A percentile compares a stretch with the other conserved stretches of the same genome.
Conservation (phyloP, 148 eudicot genomes). For the Fagopyrum esculentum region DNA sequence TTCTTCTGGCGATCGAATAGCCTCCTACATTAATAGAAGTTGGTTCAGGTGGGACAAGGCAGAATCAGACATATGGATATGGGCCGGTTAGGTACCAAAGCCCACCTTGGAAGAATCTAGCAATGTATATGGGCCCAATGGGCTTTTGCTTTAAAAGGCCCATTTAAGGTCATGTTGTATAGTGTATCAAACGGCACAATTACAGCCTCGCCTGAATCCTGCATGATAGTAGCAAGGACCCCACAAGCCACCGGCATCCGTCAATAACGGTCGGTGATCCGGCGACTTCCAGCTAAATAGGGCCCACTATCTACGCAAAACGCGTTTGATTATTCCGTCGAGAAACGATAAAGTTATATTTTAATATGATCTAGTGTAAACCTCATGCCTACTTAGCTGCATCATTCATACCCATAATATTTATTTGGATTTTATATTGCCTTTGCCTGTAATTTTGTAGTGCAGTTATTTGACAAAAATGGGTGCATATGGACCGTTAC, state of each 20-base stretch:
- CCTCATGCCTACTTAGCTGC: neutral
- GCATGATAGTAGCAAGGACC: neutral
- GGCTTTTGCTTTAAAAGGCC: too few relatives aligned
- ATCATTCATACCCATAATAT: neutral
- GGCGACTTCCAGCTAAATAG: neutral
- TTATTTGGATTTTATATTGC: neutral
- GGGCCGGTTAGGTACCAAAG: too few relatives aligned
- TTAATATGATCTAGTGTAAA: neutral
- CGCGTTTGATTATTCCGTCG: slow-evolving; percentile 9
- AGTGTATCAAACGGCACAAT: too few relatives aligned
- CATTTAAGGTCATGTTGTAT: too few relatives aligned
- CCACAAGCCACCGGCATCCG: neutral
- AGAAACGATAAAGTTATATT: neutral
- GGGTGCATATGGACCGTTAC: neutral
- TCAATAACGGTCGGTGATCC: neutral
- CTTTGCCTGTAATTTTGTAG: neutral
- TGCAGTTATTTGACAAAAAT: neutral
- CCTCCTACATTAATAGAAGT: too few relatives aligned
- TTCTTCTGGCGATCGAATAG: too few relatives aligned
- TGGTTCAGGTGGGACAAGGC: too few relatives aligned
- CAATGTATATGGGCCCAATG: too few relatives aligned
- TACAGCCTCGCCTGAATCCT: too few relatives aligned
- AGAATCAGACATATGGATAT: too few relatives aligned
- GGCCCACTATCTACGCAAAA: neutral
- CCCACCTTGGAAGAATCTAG: too few relatives aligned